Evolutionary conservation across 139 green algal genomes (phyloP).

Genomic region (Volvox reticuliferus): DNA sequence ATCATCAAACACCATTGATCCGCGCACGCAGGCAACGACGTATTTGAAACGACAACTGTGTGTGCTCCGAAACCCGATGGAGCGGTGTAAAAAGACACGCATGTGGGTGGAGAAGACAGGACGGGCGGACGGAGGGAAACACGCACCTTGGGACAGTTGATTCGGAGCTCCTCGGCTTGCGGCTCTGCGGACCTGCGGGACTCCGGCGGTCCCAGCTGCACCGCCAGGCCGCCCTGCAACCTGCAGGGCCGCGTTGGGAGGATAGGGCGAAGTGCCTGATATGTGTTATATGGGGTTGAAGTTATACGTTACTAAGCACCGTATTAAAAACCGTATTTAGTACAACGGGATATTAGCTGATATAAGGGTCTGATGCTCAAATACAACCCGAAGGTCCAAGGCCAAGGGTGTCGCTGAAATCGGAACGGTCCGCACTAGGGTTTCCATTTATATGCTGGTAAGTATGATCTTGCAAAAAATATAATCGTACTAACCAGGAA

Average conservation of each 20-base stretch:
- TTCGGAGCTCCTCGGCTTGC: slow-evolving; percentile 5
- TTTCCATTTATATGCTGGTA: background rate
- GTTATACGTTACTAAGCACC: background rate
- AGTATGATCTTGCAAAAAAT: background rate
- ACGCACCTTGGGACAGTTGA: slow-evolving; percentile 32
- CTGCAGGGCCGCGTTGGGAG: background rate
- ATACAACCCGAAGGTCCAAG: too few species aligned
- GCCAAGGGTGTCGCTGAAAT: background rate
- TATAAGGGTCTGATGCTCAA: background rate
- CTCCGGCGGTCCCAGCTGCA: background rate
- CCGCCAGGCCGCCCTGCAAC: background rate
- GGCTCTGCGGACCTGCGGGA: background rate
- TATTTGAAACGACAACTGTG: too few species aligned
- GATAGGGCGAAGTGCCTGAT: background rate
- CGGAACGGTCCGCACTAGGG: background rate
- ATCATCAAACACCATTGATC: too few species aligned
- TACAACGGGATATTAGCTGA: background rate
- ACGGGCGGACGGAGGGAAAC: background rate
- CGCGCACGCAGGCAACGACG: too few species aligned
- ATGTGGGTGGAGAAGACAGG: background rate
- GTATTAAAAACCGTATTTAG: background rate
- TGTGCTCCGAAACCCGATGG: too few species aligned
- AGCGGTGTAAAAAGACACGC: background rate
- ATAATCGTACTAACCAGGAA: background rate
- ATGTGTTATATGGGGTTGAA: background rate